These are phyloP conservation scores for Eucalyptus marginata DNA, from an alignment of 345 rosid species.

Conservation along the genomic window DNA sequence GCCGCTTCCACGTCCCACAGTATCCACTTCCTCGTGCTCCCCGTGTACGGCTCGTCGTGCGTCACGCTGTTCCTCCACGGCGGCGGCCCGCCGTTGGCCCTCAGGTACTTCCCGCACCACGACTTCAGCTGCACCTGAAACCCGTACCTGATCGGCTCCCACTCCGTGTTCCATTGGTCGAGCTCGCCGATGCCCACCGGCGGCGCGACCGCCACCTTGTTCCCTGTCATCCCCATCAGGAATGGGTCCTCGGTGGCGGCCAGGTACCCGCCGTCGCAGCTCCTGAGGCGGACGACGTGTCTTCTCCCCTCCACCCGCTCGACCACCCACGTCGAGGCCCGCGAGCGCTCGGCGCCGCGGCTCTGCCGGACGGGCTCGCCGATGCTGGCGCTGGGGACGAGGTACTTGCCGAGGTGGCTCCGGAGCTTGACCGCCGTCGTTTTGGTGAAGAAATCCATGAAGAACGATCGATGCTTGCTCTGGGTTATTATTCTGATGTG, in stretches of 20 bases:
- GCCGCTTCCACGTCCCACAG: slow-evolving; percentile 67
- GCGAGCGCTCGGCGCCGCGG: slow-evolving; percentile 26
- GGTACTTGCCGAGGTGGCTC: slow-evolving; percentile 77
- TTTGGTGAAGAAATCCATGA: slow-evolving; percentile 67
- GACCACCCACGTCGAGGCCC: slow-evolving; percentile 53
- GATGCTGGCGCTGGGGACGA: slow-evolving; percentile 55
- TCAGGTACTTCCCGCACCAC: slow-evolving; percentile 62
- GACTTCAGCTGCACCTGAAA: slow-evolving; percentile 46
- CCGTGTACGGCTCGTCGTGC: slow-evolving; percentile 63
- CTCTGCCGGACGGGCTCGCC: slow-evolving; percentile 58
- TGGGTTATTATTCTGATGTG: neutral
- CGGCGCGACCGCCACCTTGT: slow-evolving; percentile 46
- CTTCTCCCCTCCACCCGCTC: slow-evolving; percentile 44
- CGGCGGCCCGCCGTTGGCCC: slow-evolving; percentile 81
- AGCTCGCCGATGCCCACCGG: slow-evolving; percentile 11
- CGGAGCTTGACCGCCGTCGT: slow-evolving; percentile 52
- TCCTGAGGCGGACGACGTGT: slow-evolving; percentile 32
- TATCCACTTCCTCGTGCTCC: slow-evolving; percentile 56
- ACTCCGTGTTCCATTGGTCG: slow-evolving; percentile 49
- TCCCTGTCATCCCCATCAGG: slow-evolving; percentile 82
- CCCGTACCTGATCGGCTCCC: slow-evolving; percentile 18
- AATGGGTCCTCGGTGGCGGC: slow-evolving; percentile 59
- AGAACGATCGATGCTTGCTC: neutral
- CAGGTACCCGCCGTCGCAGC: slow-evolving; percentile 51
- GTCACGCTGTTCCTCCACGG: slow-evolving; percentile 94